phyloP scores from a whole-genome alignment of 2,329 filamentous ascomycete species.

The Lachnellula arida region DNA sequence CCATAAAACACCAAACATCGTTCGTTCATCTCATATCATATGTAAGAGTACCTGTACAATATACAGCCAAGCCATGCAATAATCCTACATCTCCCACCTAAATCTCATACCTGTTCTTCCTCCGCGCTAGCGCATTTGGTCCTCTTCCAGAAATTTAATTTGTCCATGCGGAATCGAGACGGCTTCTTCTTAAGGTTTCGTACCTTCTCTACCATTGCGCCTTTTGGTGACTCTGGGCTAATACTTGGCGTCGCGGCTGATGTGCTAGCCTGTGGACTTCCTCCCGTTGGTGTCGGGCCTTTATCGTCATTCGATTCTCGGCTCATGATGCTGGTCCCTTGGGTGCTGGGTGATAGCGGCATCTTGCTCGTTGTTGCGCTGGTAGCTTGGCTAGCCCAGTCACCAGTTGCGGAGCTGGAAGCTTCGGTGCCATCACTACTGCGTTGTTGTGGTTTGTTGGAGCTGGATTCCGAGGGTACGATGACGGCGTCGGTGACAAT shows the following conservation, averaged over 20 bases:
- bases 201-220: conserved; percentile 41
- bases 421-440: conserved; percentile 60
- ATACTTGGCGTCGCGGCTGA: conserved; percentile 16
- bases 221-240: conserved; percentile 23
- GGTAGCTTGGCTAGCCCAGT: conserved; percentile 60
- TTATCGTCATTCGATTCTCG: conserved; percentile 28
- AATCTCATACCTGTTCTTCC: too few relatives aligned
- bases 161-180: conserved; percentile 59
- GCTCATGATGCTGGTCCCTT: conserved; percentile 62
- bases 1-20: too few relatives aligned
- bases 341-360: conserved; percentile 60
- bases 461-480: conserved; percentile 11
- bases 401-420: conserved; percentile 51
- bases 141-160: conserved; percentile 29
- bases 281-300: conserved; percentile 11
- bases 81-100: too few relatives aligned
- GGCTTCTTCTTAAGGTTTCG: conserved; percentile 56
- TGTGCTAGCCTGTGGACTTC: conserved; percentile 26
- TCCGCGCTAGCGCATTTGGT: conserved; percentile 28
- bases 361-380: conserved; percentile 60
- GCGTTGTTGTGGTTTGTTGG: conserved; percentile 38
- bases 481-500: conserved; percentile 27
- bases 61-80: too few relatives aligned
- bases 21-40: too few relatives aligned
- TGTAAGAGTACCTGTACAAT: too few relatives aligned